phyloP scores from a whole-genome alignment of 495 filamentous ascomycete species.

The Hypoxylon rickii region DNA sequence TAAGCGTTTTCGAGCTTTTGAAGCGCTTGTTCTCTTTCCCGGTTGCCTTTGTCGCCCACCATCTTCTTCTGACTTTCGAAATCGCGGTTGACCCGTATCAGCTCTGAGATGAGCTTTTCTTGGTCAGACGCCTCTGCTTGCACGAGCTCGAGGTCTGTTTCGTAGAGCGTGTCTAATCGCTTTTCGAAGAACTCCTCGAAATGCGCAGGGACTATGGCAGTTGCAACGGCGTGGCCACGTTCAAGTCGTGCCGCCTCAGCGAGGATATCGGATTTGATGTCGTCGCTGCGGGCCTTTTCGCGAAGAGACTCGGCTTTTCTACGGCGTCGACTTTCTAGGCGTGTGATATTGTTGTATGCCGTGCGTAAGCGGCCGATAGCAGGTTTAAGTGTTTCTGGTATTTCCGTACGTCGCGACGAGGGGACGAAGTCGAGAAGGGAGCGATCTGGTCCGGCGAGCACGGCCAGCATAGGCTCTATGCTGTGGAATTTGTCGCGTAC shows the following conservation, averaged over 20 bases:
- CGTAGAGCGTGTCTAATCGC: constrained; percentile 73
- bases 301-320: constrained; percentile 75
- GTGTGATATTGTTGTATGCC: constrained; percentile 78
- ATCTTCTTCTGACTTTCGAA: constrained; percentile 70
- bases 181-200: constrained; percentile 92
- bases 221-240: constrained; percentile 76
- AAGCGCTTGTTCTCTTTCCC: constrained; percentile 81
- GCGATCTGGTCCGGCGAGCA: constrained; percentile 77
- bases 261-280: constrained; percentile 84
- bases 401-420: constrained; percentile 74
- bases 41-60: constrained; percentile 71
- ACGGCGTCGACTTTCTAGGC: constrained; percentile 76
- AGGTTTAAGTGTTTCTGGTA: constrained; percentile 78
- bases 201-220: constrained; percentile 78
- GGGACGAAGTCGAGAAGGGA: constrained; percentile 88
- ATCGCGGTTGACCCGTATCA: constrained; percentile 74
- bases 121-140: constrained; percentile 76
- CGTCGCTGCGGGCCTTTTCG: constrained; percentile 80
- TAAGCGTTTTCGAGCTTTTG: constrained; percentile 92
- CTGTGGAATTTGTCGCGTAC: constrained; percentile 79
- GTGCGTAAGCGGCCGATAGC: constrained; percentile 74
- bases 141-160: constrained; percentile 71
- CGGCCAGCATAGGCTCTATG: constrained; percentile 70
- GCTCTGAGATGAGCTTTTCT: constrained; percentile 65
- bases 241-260: constrained; percentile 83